Base-by-base conservation (phyloP, 768 basidiomycete species). In the Lyophyllum semitale region DNA sequence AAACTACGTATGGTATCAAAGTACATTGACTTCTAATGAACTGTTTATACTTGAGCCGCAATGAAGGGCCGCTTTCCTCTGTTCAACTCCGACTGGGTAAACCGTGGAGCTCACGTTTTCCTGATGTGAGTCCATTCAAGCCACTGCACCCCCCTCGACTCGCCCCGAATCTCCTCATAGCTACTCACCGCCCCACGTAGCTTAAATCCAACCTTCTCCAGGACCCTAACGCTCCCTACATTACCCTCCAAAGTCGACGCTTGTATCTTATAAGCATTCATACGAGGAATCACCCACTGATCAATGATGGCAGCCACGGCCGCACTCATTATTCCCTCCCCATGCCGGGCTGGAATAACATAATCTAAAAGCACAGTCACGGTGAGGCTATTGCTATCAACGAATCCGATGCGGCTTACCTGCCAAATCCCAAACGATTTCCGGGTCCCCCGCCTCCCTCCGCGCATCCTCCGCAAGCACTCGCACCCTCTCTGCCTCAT, bases 361-460 rank as follows among this genome's bases (percentile, higher is more conserved):
- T 57, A 61, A 29, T 55, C 60, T 58, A 23, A 8, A 12, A 23
- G 18, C n/a, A 18, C 9, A 38, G 33, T 38, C 11, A n/a, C n/a
- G 8, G 15, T 27, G 30, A n/a, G 40, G n/a, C n/a, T n/a, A 15
- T 12, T n/a, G 17, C 44, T 18, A 8, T 8, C 26, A 30, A 17
- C n/a, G 12, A 41, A 22, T 29, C 29, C 29, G 25, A 2, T 2
- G n/a, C 15, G 2, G 9, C 77, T 13, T 65, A 83, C 84, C 73
- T 59, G 80, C 84, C 48, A 85, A 68, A 15, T 68, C 68, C 80
- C 80, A 84, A 18, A 78, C 59, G 45, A 83, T 82, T 22, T 63
- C 65, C 2, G 78, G 73, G 61, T 84, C 80, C 4, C 81, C 82
- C 11, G 64, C 54, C 15, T 51, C n/a, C 15, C 15, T 38, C 15